Evolutionary conservation across 2,329 filamentous ascomycete genomes (phyloP).

Genomic region (Hymenoscyphus fructigenus): DNA sequence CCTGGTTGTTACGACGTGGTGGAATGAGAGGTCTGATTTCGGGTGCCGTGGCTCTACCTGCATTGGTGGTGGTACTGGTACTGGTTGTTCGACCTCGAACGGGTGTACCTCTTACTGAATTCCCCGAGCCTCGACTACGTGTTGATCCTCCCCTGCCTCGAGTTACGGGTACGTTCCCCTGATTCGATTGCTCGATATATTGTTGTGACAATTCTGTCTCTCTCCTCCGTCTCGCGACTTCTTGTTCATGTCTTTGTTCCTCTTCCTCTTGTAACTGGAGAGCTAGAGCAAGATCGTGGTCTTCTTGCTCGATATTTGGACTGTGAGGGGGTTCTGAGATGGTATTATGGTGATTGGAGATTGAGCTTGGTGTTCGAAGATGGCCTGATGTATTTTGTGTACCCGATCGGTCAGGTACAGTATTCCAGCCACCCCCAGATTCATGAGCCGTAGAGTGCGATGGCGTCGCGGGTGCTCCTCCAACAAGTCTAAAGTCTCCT

Average conservation of each 20-base stretch:
- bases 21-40: slow-evolving; percentile 46
- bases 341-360: slow-evolving; percentile 13
- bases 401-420: slow-evolving; percentile 16
- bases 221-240: slow-evolving; percentile 60
- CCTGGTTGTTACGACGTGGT: slow-evolving; percentile 39
- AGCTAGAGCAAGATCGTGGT: slow-evolving; percentile 80
- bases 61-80: background rate
- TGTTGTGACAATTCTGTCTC: slow-evolving; percentile 69
- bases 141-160: slow-evolving; percentile 30
- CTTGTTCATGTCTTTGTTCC: slow-evolving; percentile 68
- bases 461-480: slow-evolving; percentile 46
- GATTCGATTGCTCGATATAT: slow-evolving; percentile 66
- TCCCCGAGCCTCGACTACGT: background rate
- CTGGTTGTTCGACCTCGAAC: background rate
- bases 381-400: slow-evolving; percentile 13
- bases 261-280: slow-evolving; percentile 95
- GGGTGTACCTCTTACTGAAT: background rate
- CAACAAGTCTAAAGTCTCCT: slow-evolving; percentile 86
- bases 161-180: slow-evolving; percentile 34
- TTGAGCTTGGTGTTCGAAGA: slow-evolving; percentile 10
- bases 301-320: slow-evolving; percentile 63
- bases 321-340: slow-evolving; percentile 21
- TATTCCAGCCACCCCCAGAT: slow-evolving; percentile 25
- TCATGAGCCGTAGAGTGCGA: slow-evolving; percentile 7
- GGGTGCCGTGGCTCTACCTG: slow-evolving; percentile 15